Base-by-base conservation (phyloP, 2,329 filamentous ascomycete genomes). In the Colletotrichum sp. region DNA sequence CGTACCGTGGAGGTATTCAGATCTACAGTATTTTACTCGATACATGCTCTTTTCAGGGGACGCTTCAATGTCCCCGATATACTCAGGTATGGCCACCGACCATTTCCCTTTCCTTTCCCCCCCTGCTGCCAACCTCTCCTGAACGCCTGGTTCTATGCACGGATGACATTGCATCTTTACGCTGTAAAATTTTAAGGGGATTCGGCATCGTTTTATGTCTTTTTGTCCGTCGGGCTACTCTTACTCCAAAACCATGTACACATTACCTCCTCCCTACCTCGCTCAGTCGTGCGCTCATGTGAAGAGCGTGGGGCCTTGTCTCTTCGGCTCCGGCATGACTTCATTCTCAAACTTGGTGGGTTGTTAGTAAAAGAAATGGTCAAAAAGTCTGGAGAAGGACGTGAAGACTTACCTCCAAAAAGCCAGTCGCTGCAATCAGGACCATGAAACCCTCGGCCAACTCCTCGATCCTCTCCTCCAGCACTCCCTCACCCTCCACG, bases 401-500 rank as follows among this genome's bases (percentile, higher is more conserved):
- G 15, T 43, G 15, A 43, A 24, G 32, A 86, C 92, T 86, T 87
- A 98, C 96, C 89, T 98, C 94, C 70, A 98, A 87, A 83, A 98
- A 98, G 58, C 92, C 93, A 12, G 95, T 98, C 48, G 95, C 92
- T 34, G 93, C 90, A 81, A 98, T 94, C 78, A 99, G 88, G 71
- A 97, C 89, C 85, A 96, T 93, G 81, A 97, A 95, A 63, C 95
- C 93, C 83, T 98, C 95, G 8, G 96, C 95, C 79, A 99, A 85
- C 79, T 96, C 95, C 64, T 92, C 90, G 48, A 98, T 87, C 77
- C 92, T 91, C 72, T 92, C 88, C 68, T 92, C 92, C 43, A 92
- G 87, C 3, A 84, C 84, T 8, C 82, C 85, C 52, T 77, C 77
- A n/a, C 85, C 84, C 38, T 83, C 82, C 6, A 84, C 82, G 38